phyloP scores from a whole-genome alignment of 2,329 filamentous ascomycete species.

The Penicillium digitatum region DNA sequence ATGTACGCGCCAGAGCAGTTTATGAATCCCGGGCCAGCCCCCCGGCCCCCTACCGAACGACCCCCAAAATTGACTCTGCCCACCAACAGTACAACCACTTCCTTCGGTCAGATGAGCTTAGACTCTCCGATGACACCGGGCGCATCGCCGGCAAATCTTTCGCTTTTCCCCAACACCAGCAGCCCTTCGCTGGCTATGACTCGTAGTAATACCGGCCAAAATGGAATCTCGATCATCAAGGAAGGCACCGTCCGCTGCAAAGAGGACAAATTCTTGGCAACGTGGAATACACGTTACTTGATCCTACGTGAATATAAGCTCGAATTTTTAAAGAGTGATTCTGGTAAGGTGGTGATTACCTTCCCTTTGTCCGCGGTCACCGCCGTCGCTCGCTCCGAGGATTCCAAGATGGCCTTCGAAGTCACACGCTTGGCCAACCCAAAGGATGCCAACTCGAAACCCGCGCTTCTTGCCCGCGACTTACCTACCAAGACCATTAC shows the following conservation, averaged over 20 bases:
- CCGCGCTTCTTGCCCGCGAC: conserved; percentile 73
- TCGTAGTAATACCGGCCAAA: conserved; percentile 57
- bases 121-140: conserved; percentile 58
- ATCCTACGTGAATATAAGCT: conserved; percentile 89
- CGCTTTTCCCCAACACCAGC: conserved; percentile 64
- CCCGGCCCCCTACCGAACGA: conserved; percentile 78
- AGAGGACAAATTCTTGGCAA: conserved; percentile 75
- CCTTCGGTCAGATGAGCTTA: conserved; percentile 64
- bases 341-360: conserved; percentile 79
- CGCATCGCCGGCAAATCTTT: conserved; percentile 49
- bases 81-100: conserved; percentile 67
- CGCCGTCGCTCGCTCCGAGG: conserved; percentile 85
- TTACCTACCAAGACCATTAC: conserved; percentile 77
- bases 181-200: conserved; percentile 63
- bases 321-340: conserved; percentile 90
- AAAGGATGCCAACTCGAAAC: conserved; percentile 61
- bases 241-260: conserved; percentile 59
- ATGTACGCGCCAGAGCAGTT: conserved; percentile 66
- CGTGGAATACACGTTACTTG: conserved; percentile 86
- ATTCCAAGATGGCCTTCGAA: conserved; percentile 88
- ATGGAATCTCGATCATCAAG: conserved; percentile 70
- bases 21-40: conserved; percentile 95
- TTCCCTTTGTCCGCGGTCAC: conserved; percentile 83
- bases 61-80: conserved; percentile 69
- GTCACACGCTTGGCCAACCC: conserved; percentile 66